Base-by-base conservation (phyloP, 495 filamentous ascomycete genomes). In the Gamarada debralockiae region DNA sequence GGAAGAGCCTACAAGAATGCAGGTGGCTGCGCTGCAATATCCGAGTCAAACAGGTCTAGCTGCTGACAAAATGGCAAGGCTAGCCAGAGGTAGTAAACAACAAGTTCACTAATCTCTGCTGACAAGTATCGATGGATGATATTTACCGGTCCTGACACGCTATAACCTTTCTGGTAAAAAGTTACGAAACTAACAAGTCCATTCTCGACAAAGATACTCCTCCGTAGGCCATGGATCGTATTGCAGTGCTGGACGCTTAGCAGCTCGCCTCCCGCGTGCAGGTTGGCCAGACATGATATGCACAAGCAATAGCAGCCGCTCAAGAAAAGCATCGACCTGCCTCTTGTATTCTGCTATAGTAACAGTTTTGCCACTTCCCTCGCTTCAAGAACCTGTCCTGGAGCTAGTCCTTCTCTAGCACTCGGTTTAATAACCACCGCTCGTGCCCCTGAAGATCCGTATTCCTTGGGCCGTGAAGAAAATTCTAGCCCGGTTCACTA, bases 261-360 rank as follows among this genome's bases (percentile, higher is more conserved):
- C 7, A 71, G 33, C 61, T 71, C 62, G 0, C 50, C 56, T 4
- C n/a, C 53, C 60, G 13, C 67, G 50, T 7, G 49, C 61, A 1
- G 61, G 67, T 52, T 62, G 39, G 18, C 68, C 58, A 3, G 36
- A 51, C 2, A 51, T 51, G 13, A 67, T 58, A 48, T 71, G 50
- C 17, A 62, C 44, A 0, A 64, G 20, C 0, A 67, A 22, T n/a
- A 58, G 48, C 17, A 71, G 46, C 29, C 52, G 38, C 52, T 65
- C 55, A 17, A 51, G 48, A 52, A 66, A 65, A 23, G 12, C 13
- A 17, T 21, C 36, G 27, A 47, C 50, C 18, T 53, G 40, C 21
- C 15, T 24, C 13, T 33, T 6, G 50, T 53, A 53, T 3, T 53
- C 8, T 22, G 22, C 27, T 22, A 41, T 25, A 45, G 50, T 15